These are phyloP conservation scores for Avena eriantha DNA, from an alignment of 176 grass and related monocot species.

Conservation along the genomic window DNA sequence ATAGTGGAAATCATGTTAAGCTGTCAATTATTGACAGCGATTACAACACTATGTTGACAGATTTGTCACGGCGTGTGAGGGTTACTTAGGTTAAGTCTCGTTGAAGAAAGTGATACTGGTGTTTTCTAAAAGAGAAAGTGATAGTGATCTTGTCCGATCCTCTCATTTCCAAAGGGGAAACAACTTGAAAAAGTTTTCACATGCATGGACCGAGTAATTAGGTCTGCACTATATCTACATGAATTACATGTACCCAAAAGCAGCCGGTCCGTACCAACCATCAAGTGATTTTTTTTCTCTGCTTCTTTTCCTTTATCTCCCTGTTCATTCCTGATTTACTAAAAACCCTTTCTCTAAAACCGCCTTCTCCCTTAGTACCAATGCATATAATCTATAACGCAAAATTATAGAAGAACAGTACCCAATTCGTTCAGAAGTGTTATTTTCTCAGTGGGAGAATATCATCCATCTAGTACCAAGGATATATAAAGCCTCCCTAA, in stretches of 20 bases:
- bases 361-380: background rate
- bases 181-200: background rate
- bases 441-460: background rate
- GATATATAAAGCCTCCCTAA: too few species aligned
- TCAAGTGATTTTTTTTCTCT: background rate
- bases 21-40: conserved; percentile 33
- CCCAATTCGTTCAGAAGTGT: background rate
- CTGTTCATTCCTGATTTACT: background rate
- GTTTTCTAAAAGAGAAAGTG: conserved; percentile 15
- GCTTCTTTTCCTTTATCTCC: background rate
- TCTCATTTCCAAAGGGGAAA: background rate
- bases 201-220: background rate
- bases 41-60: conserved; percentile 32
- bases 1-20: conserved; percentile 37
- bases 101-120: conserved; percentile 36
- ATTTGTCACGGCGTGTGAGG: conserved; percentile 39
- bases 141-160: conserved; percentile 36
- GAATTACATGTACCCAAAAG: background rate
- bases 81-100: conserved; percentile 23
- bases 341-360: background rate
- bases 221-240: background rate
- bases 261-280: background rate
- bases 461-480: background rate
- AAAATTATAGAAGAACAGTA: background rate
- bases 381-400: background rate